Base-by-base conservation (phyloP, 1,284 basidiomycete genomes). In the Heterobasidion parviporum region DNA sequence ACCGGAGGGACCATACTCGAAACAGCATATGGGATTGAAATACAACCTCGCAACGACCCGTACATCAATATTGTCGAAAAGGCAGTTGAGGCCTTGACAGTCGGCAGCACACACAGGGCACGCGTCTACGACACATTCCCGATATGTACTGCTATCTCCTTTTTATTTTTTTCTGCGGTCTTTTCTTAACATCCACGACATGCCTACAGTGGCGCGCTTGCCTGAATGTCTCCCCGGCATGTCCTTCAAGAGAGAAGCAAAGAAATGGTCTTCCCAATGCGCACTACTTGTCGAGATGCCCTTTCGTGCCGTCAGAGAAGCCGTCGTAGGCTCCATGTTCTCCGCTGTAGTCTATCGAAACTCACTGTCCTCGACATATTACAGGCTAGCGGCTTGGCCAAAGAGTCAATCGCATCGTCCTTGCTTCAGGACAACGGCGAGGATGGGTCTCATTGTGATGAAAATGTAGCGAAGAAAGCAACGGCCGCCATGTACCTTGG, bases 11-110 rank as follows among this genome's bases (percentile, higher is more conserved):
- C 61, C 44, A 66, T 66, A 18, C 61, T 68, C 54, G 53, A 56
- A 4, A 59, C 63, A 34, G 59, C 63, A 2, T 68, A 68, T 50
- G 66, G 65, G 18, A 62, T 66, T 26, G 57, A 64, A 33, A 55
- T 67, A 38, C 52, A 60, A 32, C 53, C 53, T 20, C 45, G 52
- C 36, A 56, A 66, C 47, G 67, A 66, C 55, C 59, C 60, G 44
- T 64, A 62, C 44, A 58, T 68, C 33, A 52, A 51, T 4, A 57
- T 60, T 46, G 66, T 63, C 3, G 59, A 64, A 52, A 56, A 60
- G 46, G 62, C 62, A 2, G 54, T 62, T 6, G 54, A 60, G 6
- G 56, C 54, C 3, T 49, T 66, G 32, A 57, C 59, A 18, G 35
- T 47, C 26, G 58, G 60, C 14, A 41, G 38, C 15, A 47, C 60